Conservation (phyloP, 164 flowering plant species). For the Protea cynaroides region DNA sequence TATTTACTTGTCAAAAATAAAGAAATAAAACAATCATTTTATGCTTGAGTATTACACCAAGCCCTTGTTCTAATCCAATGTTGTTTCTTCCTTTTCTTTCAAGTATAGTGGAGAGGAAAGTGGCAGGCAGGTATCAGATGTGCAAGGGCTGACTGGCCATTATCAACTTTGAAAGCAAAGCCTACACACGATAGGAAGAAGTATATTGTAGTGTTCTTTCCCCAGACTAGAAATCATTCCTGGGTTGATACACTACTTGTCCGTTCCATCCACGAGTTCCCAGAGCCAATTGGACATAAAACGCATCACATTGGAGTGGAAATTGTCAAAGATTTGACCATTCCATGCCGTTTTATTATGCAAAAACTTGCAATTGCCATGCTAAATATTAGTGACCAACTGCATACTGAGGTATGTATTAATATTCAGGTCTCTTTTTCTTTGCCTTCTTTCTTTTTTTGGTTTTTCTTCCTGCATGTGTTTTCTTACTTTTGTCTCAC, state of each 20-base stretch:
- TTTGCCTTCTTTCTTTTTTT: not conserved
- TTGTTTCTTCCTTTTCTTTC: constrained; percentile 16
- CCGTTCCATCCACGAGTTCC: constrained; percentile 63
- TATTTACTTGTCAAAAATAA: too few relatives aligned
- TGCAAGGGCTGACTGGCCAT: constrained; percentile 83
- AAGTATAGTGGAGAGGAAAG: constrained; percentile 88
- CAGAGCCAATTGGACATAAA: constrained; percentile 73
- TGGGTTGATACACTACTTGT: constrained; percentile 87
- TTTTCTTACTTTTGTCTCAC: constrained; percentile 7
- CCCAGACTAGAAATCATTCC: constrained; percentile 68
- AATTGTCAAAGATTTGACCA: constrained; percentile 71
- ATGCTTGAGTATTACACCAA: too few relatives aligned
- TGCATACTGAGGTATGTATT: constrained; percentile 58
- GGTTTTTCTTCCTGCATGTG: not conserved
- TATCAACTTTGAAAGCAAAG: constrained; percentile 68
- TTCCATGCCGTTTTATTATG: constrained; percentile 74
- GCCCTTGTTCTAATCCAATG: not conserved
- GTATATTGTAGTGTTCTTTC: constrained; percentile 77
- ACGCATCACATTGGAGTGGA: constrained; percentile 60
- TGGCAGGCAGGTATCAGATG: constrained; percentile 96
- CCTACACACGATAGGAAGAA: constrained; percentile 83
- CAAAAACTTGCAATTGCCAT: constrained; percentile 73
- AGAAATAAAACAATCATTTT: too few relatives aligned
- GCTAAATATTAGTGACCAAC: constrained; percentile 70
- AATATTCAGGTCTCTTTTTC: not conserved